These are phyloP conservation scores for Paxillus ammoniavirescens DNA, from an alignment of 768 basidiomycete species.

Conservation along the genomic window DNA sequence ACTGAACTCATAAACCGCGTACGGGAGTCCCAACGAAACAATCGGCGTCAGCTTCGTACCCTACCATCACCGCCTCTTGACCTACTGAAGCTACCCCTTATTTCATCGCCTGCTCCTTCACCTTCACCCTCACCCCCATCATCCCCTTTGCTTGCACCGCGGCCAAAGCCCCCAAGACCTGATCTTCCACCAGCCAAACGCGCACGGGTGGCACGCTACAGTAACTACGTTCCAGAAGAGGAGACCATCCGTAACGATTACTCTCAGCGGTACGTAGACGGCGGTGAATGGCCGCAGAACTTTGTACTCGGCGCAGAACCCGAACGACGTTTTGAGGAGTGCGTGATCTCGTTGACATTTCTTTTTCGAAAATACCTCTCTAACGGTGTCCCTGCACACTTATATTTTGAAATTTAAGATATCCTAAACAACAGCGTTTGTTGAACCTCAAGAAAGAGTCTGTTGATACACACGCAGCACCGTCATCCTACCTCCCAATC, in stretches of 20 bases:
- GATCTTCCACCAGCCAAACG: conserved; percentile 71
- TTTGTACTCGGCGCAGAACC: conserved; percentile 89
- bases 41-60: conserved; percentile 54
- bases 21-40: conserved; percentile 52
- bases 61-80: conserved; percentile 56
- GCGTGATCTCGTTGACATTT: conserved; percentile 30
- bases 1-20: conserved; percentile 54
- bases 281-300: conserved; percentile 93
- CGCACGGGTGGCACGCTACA: conserved; percentile 65
- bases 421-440: conserved; percentile 89
- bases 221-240: conserved; percentile 88
- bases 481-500: conserved; percentile 70
- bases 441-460: conserved; percentile 80
- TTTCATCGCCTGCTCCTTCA: conserved; percentile 56
- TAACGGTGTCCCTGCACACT: not conserved
- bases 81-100: conserved; percentile 54
- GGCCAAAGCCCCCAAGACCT: conserved; percentile 41
- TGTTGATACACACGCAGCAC: conserved; percentile 65
- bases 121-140: conserved; percentile 48
- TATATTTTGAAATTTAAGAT: conserved; percentile 48
- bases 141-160: conserved; percentile 39
- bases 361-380: not conserved
- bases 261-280: conserved; percentile 84
- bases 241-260: conserved; percentile 98
- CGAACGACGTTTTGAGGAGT: conserved; percentile 93